Evolutionary conservation across 139 green algal genomes (phyloP).

Genomic region (Picochlorum sp.): DNA sequence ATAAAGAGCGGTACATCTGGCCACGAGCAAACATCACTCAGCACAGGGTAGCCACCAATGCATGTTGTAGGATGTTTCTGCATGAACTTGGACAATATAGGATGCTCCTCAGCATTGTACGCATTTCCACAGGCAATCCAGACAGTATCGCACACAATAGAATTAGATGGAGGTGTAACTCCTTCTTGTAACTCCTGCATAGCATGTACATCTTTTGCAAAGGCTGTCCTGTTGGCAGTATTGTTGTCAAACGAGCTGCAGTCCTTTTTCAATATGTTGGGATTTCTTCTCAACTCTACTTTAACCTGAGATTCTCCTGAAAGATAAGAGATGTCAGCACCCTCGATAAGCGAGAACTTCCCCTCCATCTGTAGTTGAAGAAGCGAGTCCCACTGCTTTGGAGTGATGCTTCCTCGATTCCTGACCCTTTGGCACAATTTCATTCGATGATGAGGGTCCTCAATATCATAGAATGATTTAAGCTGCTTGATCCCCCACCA

Average conservation of each 20-base stretch:
- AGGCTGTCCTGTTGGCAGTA: not conserved
- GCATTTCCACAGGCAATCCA: constrained; percentile 28
- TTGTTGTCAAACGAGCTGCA: not conserved
- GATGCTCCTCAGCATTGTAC: constrained; percentile 9
- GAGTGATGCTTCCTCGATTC: constrained; percentile 11
- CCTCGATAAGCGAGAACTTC: not conserved
- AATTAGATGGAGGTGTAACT: not conserved
- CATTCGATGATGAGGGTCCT: not conserved
- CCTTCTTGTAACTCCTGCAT: not conserved
- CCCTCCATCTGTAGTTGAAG: not conserved
- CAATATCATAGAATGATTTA: constrained; percentile 4
- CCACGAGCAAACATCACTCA: constrained; percentile 12
- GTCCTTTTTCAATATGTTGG: not conserved
- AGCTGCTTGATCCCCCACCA: constrained; percentile 31
- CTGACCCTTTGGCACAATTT: constrained; percentile 7
- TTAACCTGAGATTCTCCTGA: not conserved
- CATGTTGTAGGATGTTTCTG: not conserved
- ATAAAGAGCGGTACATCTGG: constrained; percentile 16
- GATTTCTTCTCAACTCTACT: not conserved
- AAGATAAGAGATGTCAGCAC: not conserved
- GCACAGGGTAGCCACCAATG: constrained; percentile 15
- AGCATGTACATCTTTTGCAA: not conserved
- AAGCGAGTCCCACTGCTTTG: constrained; percentile 5
- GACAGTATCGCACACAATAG: not conserved
- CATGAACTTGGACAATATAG: constrained; percentile 8